Evolutionary conservation across 2,329 filamentous ascomycete genomes (phyloP).

Genomic region (Venturia nashicola): DNA sequence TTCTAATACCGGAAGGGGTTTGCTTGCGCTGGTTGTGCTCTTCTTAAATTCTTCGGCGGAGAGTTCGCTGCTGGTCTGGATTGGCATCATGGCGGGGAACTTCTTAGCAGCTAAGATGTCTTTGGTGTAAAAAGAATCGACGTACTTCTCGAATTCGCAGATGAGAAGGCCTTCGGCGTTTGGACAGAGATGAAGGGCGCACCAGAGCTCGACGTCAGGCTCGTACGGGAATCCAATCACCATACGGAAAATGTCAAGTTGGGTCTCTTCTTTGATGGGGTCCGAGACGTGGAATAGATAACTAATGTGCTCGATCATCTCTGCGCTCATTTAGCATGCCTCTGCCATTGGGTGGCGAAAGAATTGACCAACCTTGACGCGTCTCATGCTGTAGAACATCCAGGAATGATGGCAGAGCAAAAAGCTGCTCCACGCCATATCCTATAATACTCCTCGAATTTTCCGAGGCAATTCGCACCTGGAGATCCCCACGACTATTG

Average conservation of each 20-base stretch:
- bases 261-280: background rate
- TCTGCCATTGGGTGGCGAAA: background rate
- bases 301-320: background rate
- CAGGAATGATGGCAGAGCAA: background rate
- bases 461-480: background rate
- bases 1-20: background rate
- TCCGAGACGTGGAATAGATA: background rate
- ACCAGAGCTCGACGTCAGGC: background rate
- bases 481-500: background rate
- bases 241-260: background rate
- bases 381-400: background rate
- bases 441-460: background rate
- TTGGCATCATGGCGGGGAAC: background rate
- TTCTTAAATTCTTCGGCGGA: background rate
- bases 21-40: background rate
- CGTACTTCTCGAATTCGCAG: background rate
- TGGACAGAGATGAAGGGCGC: background rate
- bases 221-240: background rate
- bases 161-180: background rate
- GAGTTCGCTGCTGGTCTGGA: background rate
- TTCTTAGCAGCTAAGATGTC: background rate
- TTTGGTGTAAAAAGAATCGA: background rate
- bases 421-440: background rate
- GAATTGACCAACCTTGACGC: background rate
- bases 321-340: background rate